Base-by-base conservation (phyloP, 2,329 filamentous ascomycete species). In the Graphiopsis chlorocephala region DNA sequence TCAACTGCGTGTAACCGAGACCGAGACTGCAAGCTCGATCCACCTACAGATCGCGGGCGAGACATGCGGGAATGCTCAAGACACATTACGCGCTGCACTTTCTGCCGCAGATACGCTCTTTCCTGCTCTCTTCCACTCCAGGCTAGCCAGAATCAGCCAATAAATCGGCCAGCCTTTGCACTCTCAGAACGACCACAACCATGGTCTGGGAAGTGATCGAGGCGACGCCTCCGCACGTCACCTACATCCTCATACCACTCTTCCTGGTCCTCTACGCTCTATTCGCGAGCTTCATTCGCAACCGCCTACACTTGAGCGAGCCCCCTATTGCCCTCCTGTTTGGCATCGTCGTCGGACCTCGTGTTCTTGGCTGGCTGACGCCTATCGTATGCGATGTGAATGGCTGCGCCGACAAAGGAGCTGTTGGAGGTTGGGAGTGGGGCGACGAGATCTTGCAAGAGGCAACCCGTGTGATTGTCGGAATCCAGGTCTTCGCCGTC, bases 291-390 rank as follows among this genome's bases (percentile, higher is more conserved):
- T 78, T 81, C 69, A 78, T 83, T 65, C 74, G 80, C 38, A 82
- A 83, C 65, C 76, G 79, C 10, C 67, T 83, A 2, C 81, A 83
- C 66, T 76, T 83, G 17, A 81, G 79, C 12, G 81, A 83, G 70
- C 81, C 81, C 4, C 80, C 81, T 5, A 74, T 83, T 23, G 81
- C 81, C 15, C 78, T 81, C 0, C 62, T 82, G 1, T 75, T 81
- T 50, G 81, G 81, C 7, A 81, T 83, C 42, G 47, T 79, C 29
- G 72, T 81, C 12, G 81, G 81, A 8, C 81, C 81, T 0, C 71
- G 70, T 33, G 78, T 74, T 1, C 68, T 81, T 2, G 73, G 73
- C 28, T 73, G 79, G 67, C 67, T 83, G 10, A 75, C 67, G 3
- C 81, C 81, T 57, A 79, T 68, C 65, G 75, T 68, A 70, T 81